Evolutionary conservation across 169 alveolate species (phyloP).

Genomic region (Eimeria nieschulzi): DNA sequence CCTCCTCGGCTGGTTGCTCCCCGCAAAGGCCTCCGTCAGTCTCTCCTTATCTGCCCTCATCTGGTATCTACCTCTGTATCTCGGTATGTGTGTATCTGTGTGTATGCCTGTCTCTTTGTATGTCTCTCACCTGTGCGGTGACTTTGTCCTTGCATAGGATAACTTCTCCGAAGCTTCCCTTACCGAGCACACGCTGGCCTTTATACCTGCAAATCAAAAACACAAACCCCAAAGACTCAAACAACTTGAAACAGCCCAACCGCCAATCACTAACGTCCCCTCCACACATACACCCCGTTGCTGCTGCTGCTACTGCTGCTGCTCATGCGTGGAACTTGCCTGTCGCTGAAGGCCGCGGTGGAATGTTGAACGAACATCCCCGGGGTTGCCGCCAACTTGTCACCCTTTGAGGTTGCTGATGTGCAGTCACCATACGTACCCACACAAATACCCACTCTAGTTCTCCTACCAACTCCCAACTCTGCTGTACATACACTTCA

Average conservation of each 20-base stretch:
- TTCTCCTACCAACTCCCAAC: too few relatives aligned
- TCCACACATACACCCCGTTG: not conserved
- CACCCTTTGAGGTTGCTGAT: conserved; percentile 11
- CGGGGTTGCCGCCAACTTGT: conserved; percentile 86
- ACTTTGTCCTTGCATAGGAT: conserved; percentile 88
- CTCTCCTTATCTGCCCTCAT: too few relatives aligned
- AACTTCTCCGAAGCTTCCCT: conserved; percentile 95
- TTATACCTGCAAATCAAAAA: conserved; percentile 86
- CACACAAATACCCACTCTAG: too few relatives aligned
- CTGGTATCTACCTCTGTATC: not conserved
- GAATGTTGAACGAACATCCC: conserved; percentile 92
- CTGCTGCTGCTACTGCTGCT: not conserved
- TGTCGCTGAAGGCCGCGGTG: conserved; percentile 81
- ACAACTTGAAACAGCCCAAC: not conserved
- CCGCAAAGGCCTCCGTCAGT: too few relatives aligned
- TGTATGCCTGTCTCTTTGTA: not conserved
- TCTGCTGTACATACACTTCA: too few relatives aligned
- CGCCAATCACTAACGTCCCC: not conserved
- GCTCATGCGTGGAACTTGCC: conserved; percentile 5
- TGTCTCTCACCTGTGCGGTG: conserved; percentile 75
- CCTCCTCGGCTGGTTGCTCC: too few relatives aligned
- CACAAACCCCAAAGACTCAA: not conserved
- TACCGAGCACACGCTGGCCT: conserved; percentile 90
- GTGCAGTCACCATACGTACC: not conserved
- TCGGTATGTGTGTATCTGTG: not conserved